Evolutionary conservation across 371 early-diverging fungal genomes (phyloP).

Genomic region (Chytridium lagenaria): DNA sequence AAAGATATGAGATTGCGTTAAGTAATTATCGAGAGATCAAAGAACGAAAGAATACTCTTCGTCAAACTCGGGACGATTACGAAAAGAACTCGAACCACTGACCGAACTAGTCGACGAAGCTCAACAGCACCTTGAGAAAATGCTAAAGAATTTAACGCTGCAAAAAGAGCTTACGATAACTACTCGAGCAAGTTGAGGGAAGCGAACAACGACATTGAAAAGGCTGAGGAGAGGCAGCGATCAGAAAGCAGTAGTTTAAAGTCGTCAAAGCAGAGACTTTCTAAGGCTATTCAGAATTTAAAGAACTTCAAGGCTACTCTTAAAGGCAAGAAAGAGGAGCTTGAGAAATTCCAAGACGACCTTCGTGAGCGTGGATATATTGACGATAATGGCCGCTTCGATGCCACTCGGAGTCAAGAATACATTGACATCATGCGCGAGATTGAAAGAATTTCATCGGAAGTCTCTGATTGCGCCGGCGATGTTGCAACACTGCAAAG

Average conservation of each 20-base stretch:
- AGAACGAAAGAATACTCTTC: slow-evolving; percentile 23
- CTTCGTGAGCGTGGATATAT: slow-evolving; percentile 28
- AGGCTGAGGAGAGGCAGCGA: slow-evolving; percentile 1
- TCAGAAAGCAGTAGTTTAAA: background rate
- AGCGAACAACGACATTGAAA: background rate
- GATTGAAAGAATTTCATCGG: background rate
- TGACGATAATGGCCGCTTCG: slow-evolving; percentile 15
- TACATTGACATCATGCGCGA: slow-evolving; percentile 7
- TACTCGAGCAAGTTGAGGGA: background rate
- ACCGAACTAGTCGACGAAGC: background rate
- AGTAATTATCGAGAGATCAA: slow-evolving; percentile 33
- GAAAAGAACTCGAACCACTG: slow-evolving; percentile 16
- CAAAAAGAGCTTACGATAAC: slow-evolving; percentile 8
- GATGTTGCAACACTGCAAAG: slow-evolving; percentile 15
- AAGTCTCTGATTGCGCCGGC: background rate
- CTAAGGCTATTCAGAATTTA: slow-evolving; percentile 34
- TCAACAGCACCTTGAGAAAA: slow-evolving; percentile 7
- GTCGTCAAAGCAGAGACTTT: slow-evolving; percentile 49
- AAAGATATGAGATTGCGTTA: slow-evolving; percentile 40
- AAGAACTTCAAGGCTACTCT: slow-evolving; percentile 56
- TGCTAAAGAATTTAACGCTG: background rate
- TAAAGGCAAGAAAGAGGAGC: slow-evolving; percentile 51
- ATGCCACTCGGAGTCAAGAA: slow-evolving; percentile 10
- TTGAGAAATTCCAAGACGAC: slow-evolving; percentile 30
- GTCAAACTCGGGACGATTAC: slow-evolving; percentile 36